Evolutionary conservation across 2,329 filamentous ascomycete genomes (phyloP).

Genomic region (Aquanectria penicillioides): DNA sequence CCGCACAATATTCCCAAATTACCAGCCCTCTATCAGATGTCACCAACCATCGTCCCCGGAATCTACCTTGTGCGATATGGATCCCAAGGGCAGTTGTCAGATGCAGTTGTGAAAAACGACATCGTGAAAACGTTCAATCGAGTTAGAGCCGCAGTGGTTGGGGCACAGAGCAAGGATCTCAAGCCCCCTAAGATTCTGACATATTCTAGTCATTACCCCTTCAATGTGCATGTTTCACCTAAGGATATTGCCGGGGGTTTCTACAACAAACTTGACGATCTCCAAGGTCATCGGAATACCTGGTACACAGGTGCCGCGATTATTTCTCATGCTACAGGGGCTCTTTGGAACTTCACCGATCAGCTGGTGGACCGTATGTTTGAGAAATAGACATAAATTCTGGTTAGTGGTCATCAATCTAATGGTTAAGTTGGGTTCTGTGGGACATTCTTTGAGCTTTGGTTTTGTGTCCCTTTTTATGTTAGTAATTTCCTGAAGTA

Average conservation of each 20-base stretch:
- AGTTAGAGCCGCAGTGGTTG: constrained; percentile 15
- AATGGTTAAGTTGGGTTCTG: too few relatives aligned
- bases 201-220: constrained; percentile 32
- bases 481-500: too few relatives aligned
- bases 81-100: constrained; percentile 1
- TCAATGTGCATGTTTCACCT: constrained; percentile 23
- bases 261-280: constrained; percentile 29
- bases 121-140: constrained; percentile 28
- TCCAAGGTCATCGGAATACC: constrained; percentile 26
- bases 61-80: constrained; percentile 29
- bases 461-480: too few relatives aligned
- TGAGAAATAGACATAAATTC: background rate
- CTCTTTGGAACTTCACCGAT: constrained; percentile 33
- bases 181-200: constrained; percentile 19
- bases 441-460: too few relatives aligned
- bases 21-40: constrained; percentile 32
- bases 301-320: constrained; percentile 33
- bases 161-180: background rate
- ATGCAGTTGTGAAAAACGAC: constrained; percentile 18
- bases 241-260: constrained; percentile 24
- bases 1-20: constrained; percentile 22
- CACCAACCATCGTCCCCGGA: constrained; percentile 16
- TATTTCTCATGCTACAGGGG: constrained; percentile 29
- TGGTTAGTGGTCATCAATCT: background rate
- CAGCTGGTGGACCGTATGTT: constrained; percentile 31